Percentiles rank a stretch among this genome's conserved stretches.
Conservation (phyloP, 2,329 filamentous ascomycete species). For the Fusarium sp. region DNA sequence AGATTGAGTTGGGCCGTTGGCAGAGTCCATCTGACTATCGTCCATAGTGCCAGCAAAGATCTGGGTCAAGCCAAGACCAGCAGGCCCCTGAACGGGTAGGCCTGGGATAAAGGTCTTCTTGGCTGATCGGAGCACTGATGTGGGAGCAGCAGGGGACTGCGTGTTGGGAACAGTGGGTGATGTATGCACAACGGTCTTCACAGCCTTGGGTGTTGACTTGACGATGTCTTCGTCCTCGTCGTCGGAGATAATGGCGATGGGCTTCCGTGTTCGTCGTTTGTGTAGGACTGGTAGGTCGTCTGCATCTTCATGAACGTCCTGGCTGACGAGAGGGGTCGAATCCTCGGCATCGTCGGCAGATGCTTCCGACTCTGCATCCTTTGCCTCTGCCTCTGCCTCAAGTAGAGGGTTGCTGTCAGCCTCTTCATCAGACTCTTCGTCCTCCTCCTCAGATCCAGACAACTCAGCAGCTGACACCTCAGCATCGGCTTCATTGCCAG, state of each 20-base stretch:
- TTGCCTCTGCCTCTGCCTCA: slow-evolving; percentile 58
- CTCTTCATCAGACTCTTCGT: slow-evolving; percentile 51
- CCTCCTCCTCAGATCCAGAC: slow-evolving; percentile 59
- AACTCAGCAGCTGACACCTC: slow-evolving; percentile 56
- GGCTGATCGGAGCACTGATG: slow-evolving; percentile 75
- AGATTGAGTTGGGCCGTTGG: slow-evolving; percentile 55
- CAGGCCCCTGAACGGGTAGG: slow-evolving; percentile 69
- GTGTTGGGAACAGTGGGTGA: slow-evolving; percentile 58
- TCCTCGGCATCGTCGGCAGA: slow-evolving; percentile 36
- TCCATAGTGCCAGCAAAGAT: slow-evolving; percentile 94
- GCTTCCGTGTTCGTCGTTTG: slow-evolving; percentile 63
- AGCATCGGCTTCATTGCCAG: slow-evolving; percentile 52
- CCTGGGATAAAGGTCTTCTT: slow-evolving; percentile 79
- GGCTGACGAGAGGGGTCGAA: slow-evolving; percentile 54
- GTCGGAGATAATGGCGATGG: slow-evolving; percentile 68
- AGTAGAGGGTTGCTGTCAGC: slow-evolving; percentile 48
- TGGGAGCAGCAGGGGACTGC: slow-evolving; percentile 67
- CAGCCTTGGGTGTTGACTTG: slow-evolving; percentile 61
- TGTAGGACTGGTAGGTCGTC: slow-evolving; percentile 56
- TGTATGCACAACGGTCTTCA: slow-evolving; percentile 53
- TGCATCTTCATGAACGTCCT: slow-evolving; percentile 45
- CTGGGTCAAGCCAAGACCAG: slow-evolving; percentile 83
- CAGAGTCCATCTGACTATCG: slow-evolving; percentile 60
- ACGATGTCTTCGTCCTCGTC: slow-evolving; percentile 67
- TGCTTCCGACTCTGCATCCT: slow-evolving; percentile 53